Conservation (phyloP, 208 protist species). For the Trichomonas vaginalis region DNA sequence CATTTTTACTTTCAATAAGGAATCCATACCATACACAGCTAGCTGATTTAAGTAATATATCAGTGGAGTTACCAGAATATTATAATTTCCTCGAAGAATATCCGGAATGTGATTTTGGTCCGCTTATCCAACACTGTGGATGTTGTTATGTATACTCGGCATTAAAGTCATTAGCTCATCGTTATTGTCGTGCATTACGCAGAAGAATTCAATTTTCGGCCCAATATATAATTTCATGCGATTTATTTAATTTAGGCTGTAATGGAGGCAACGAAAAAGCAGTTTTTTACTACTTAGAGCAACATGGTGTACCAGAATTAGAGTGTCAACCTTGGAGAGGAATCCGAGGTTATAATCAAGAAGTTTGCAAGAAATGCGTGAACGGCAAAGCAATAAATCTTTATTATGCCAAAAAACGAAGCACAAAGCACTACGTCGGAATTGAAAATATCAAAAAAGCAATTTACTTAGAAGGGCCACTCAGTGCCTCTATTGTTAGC, state of each 20-base stretch:
- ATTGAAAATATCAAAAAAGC: constrained; percentile 10
- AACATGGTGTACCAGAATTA: not conserved
- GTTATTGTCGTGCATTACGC: not conserved
- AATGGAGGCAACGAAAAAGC: not conserved
- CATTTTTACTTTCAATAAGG: not conserved
- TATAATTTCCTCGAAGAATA: constrained; percentile 8
- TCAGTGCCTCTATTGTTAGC: not conserved
- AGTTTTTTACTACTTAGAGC: not conserved
- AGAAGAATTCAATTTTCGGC: not conserved
- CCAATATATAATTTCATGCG: constrained; percentile 1
- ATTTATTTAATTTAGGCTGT: not conserved
- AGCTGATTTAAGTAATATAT: not conserved
- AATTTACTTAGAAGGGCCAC: not conserved
- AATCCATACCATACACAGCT: not conserved
- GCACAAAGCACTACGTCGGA: not conserved
- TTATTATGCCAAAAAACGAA: not conserved
- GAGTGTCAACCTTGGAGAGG: not conserved
- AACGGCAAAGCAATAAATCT: not conserved
- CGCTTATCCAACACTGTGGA: not conserved
- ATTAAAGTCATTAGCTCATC: not conserved
- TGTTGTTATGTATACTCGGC: not conserved
- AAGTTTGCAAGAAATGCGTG: not conserved
- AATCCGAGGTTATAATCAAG: not conserved
- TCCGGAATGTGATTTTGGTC: constrained; percentile 6
- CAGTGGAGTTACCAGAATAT: not conserved